Percentiles rank a stretch among this genome's conserved stretches.
These are phyloP conservation scores for Termitomyces sp. DNA, from an alignment of 768 basidiomycete genomes.

Conservation along the genomic window DNA sequence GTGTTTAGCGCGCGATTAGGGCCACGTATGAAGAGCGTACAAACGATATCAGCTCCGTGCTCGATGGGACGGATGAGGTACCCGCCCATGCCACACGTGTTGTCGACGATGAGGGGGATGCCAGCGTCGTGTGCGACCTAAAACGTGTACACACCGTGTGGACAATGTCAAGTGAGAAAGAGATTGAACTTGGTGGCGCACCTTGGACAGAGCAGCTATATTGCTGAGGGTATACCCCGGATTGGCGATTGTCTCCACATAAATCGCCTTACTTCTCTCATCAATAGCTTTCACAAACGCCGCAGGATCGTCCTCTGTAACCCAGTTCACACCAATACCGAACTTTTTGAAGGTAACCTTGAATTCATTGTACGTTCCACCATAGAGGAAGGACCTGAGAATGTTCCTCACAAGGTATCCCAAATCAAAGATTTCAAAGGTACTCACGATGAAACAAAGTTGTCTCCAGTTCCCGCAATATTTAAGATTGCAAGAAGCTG, in stretches of 20 bases:
- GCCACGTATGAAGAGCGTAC: constrained; percentile 24
- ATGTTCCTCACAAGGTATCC: neutral
- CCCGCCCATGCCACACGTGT: constrained; percentile 73
- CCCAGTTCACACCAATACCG: constrained; percentile 66
- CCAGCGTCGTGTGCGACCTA: constrained; percentile 67
- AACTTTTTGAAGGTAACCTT: constrained; percentile 71
- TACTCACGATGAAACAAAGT: constrained; percentile 69
- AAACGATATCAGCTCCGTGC: constrained; percentile 74
- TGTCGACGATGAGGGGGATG: constrained; percentile 79
- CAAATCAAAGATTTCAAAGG: too few relatives aligned
- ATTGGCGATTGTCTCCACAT: constrained; percentile 75
- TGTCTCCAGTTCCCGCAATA: constrained; percentile 63
- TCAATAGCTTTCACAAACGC: constrained; percentile 68
- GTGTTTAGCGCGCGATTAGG: neutral
- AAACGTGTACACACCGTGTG: neutral
- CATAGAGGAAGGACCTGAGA: constrained; percentile 58
- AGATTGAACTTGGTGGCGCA: constrained; percentile 14
- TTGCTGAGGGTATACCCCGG: constrained; percentile 66
- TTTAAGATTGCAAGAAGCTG: constrained; percentile 69
- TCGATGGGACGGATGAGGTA: constrained; percentile 70
- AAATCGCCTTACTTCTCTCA: constrained; percentile 72
- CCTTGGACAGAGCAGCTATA: constrained; percentile 68
- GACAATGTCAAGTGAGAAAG: neutral
- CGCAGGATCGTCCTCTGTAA: constrained; percentile 50
- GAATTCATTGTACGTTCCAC: constrained; percentile 77